Evolutionary conservation across 108 stramenopile species (phyloP), one percentile per base, ranked within the genome.

Genomic region (Nitzschia sp.): DNA sequence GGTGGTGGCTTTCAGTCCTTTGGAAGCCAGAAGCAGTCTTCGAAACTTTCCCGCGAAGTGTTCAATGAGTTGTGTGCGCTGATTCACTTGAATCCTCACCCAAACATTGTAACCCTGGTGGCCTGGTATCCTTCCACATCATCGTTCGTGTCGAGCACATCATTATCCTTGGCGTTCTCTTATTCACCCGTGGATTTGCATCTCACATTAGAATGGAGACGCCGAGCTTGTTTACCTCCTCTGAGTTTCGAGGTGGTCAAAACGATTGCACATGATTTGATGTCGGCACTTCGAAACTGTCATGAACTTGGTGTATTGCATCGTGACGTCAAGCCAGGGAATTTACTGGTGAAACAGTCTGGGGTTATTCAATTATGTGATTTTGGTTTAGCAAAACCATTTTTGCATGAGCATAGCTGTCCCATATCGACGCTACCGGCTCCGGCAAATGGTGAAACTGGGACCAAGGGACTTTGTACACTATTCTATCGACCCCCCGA

Each of bases 261-360:
- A 54, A 46, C 76, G 21, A 71, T 91, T 58, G 60, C 82, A n/a
- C 31, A 71, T 36, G 89, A 92, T 59, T 70, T 89, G 25, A 47
- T 92, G 4, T 63, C 87, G 18, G 97, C 90, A 4, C 63, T 98
- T 56, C 69, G 82, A 27, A 95, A 97, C 82, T 93, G 93, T 62
- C 98, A 99, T 80, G 68, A 53, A 11, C 79, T 86, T 66, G 85
- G 87, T 59, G 78, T 99, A 23, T 74, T 99, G 26, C 98, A 99
- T 80, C 71, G 96, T 28, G 98, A 99, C 74, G 54, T 99, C 19
- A 99, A 97, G 67, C 97, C 97, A 0, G 93, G 94, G 19, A 97
- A 97, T 70, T 60, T 93, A 19, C 70, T 93, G 56, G 77, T 95
- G 13, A 34, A 68, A 25, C 63, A 68, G 6, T 32, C 61, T 13